Percentiles rank a stretch among this genome's conserved stretches.
Conservation (phyloP, 805 yeast genomes). For the Candida pini region DNA sequence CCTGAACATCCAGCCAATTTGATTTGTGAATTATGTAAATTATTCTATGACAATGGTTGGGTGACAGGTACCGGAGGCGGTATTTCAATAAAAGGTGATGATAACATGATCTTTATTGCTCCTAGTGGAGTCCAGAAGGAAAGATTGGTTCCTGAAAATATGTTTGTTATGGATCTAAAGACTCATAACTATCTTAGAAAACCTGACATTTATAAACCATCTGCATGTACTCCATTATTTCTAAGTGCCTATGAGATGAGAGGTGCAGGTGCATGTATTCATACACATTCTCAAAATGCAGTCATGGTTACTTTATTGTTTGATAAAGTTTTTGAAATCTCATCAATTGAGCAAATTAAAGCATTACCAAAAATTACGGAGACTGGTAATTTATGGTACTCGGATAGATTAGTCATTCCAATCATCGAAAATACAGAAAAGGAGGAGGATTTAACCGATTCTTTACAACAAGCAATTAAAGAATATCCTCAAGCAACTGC, state of each 20-base stretch:
- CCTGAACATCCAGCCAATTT: conserved; percentile 70
- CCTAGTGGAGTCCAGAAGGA: conserved; percentile 98
- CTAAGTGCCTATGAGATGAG: conserved; percentile 60
- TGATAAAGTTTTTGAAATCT: conserved; percentile 65
- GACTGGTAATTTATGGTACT: conserved; percentile 64
- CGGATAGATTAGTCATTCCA: conserved; percentile 76
- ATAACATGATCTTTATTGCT: conserved; percentile 66
- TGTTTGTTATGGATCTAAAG: conserved; percentile 67
- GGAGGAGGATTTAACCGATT: conserved; percentile 75
- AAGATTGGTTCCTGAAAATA: conserved; percentile 70
- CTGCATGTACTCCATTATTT: conserved; percentile 90
- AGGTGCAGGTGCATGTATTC: conserved; percentile 87
- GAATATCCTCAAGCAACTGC: conserved; percentile 78
- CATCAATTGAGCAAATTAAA: conserved; percentile 86
- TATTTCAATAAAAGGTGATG: conserved; percentile 61
- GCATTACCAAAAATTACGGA: conserved; percentile 71
- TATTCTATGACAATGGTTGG: conserved; percentile 80
- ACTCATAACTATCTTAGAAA: conserved; percentile 46
- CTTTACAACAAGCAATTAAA: conserved; percentile 57
- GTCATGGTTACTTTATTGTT: conserved; percentile 72
- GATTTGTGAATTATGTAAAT: conserved; percentile 74
- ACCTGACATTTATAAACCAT: conserved; percentile 74
- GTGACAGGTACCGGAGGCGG: conserved; percentile 98
- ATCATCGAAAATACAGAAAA: conserved; percentile 87
- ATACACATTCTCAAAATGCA: conserved; percentile 88